Evolutionary conservation across 176 grass and related monocot genomes (phyloP), one percentile per base, ranked within the genome.

Genomic region (Elymus sibiricus): DNA sequence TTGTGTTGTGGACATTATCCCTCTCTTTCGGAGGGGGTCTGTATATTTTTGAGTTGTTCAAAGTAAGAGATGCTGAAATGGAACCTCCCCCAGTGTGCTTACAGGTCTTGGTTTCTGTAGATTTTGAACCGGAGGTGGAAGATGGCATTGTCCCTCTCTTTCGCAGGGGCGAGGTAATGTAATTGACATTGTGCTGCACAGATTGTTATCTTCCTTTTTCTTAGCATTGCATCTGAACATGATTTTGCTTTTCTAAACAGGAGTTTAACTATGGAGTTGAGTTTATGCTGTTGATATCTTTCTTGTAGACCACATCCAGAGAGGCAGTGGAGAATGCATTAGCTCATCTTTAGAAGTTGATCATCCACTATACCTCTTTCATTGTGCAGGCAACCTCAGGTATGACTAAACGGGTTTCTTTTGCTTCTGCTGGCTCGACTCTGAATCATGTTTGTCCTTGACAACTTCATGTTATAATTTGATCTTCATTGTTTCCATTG

Each of bases 121-220:
- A 94, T 91, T 97, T 92, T 64, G 92, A 93, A 83, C 90, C 88
- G 25, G 90, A 94, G 84, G 95, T 97, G 75, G 95, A 97, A 85
- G 92, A 97, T 91, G 95, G 94, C 77, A 94, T 94, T 51, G 84
- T 88, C 80, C 89, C 90, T 40, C 86, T 94, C 74, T 97, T 97
- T 84, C 88, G 90, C 40, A 88, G 95, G 86, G 95, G 92, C 74
- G 95, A 97, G 90, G 92, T 97, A 93, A 55, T 73, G 47, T 2
- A 22, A 81, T n/a, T 78, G 29, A 78, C 42, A 75, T 77, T 74
- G 64, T 81, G 69, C 13, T 78, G 66, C 6, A 25, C 27, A 82
- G 2, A 38, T 61, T 27, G 24, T 25, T 31, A 24, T 70, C 11
- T 40, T 79, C 34, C 58, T 42, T 16, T 27, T 70, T 70, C 46